Conservation (phyloP, 2,329 filamentous ascomycete species). For the Diaporthe citrichinensis region DNA sequence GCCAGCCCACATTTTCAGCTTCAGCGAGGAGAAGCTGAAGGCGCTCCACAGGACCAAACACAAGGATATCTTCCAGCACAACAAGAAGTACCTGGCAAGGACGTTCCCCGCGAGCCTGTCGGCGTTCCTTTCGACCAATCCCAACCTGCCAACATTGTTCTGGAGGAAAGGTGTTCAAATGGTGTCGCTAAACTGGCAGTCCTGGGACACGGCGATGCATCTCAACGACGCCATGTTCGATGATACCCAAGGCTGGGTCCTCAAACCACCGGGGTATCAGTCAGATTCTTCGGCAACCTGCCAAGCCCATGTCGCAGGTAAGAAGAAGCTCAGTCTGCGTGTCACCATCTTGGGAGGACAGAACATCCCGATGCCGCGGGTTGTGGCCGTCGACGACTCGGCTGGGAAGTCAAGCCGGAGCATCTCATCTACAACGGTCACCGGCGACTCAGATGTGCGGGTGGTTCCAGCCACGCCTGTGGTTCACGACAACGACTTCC, state of each 20-base stretch:
- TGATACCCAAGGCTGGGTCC: conserved; percentile 84
- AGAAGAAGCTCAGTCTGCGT: conserved; percentile 73
- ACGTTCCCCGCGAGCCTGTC: conserved; percentile 84
- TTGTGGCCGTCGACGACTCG: conserved; percentile 47
- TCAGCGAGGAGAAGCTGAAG: conserved; percentile 84
- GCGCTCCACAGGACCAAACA: conserved; percentile 73
- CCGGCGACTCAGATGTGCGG: conserved; percentile 48
- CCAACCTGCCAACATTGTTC: conserved; percentile 84
- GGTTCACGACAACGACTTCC: conserved; percentile 68
- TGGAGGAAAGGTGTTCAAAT: conserved; percentile 98
- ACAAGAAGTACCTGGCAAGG: conserved; percentile 88
- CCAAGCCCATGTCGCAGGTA: conserved; percentile 61
- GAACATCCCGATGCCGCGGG: conserved; percentile 72
- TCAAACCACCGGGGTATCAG: conserved; percentile 85
- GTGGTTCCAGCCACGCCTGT: conserved; percentile 53
- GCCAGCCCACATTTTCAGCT: conserved; percentile 84
- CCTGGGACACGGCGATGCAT: conserved; percentile 93
- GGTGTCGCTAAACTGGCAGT: conserved; percentile 99
- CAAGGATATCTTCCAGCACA: conserved; percentile 86
- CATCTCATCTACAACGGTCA: conserved; percentile 45
- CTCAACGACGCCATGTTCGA: conserved; percentile 98
- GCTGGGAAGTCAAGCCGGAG: conserved; percentile 47
- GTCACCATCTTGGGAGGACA: conserved; percentile 85
- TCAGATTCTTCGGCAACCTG: conserved; percentile 54
- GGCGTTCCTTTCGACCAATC: conserved; percentile 90